phyloP scores from a whole-genome alignment of 176 grass and related monocot genomes.

The Dendrocalamus sinicus region DNA sequence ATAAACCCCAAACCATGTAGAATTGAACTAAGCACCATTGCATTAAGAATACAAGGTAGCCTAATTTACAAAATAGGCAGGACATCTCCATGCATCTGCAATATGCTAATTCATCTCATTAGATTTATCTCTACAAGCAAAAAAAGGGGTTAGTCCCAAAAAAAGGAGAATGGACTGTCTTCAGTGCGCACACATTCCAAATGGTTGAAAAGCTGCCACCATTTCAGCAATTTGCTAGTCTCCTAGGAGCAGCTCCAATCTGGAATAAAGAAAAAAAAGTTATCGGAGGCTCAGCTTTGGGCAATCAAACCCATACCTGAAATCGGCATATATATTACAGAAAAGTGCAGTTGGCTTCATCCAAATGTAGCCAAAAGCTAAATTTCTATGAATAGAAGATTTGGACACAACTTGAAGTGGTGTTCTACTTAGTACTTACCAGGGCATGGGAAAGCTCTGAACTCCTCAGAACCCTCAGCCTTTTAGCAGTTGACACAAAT shows the following conservation, averaged over 20 bases:
- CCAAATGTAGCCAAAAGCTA: neutral
- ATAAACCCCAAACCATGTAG: constrained; percentile 18
- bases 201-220: constrained; percentile 16
- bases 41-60: constrained; percentile 31
- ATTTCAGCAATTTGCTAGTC: constrained; percentile 40
- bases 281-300: constrained; percentile 10
- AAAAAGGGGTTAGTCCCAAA: constrained; percentile 10
- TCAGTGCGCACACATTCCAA: constrained; percentile 33
- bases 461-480: constrained; percentile 89
- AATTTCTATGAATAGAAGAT: constrained; percentile 1
- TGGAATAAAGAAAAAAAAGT: constrained; percentile 34
- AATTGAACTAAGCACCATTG: constrained; percentile 18
- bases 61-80: constrained; percentile 71
- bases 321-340: neutral
- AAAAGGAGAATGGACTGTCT: constrained; percentile 13
- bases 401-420: constrained; percentile 20
- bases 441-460: constrained; percentile 65
- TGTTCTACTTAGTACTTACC: constrained; percentile 45
- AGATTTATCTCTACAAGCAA: constrained; percentile 40
- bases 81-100: constrained; percentile 42
- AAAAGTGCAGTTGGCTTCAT: constrained; percentile 18
- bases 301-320: constrained; percentile 33
- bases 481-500: constrained; percentile 78
- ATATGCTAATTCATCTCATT: constrained; percentile 44
- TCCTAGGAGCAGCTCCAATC: constrained; percentile 37